Percentiles rank a stretch among this genome's conserved stretches.
These are phyloP conservation scores for Xylariaceae sp. DNA, from an alignment of 2,329 filamentous ascomycete genomes.

Conservation along the genomic window DNA sequence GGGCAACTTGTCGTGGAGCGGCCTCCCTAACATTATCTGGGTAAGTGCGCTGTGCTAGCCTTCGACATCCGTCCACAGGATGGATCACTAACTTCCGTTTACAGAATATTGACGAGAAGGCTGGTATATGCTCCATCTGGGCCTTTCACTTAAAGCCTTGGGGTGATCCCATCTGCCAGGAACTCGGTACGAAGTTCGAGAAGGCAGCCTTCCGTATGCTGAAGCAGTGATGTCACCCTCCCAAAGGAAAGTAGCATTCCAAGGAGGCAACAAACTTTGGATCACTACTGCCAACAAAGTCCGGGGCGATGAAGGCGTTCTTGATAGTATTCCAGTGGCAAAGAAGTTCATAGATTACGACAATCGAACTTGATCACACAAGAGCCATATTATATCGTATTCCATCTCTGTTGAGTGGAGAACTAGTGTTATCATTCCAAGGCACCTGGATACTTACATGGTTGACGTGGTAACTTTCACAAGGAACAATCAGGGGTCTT, in stretches of 20 bases:
- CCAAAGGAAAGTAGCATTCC: neutral
- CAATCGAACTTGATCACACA: no score
- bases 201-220: constrained; percentile 24
- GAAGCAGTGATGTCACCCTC: constrained; percentile 7
- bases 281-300: no score
- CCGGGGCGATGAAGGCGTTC: no score
- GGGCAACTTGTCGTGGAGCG: constrained; percentile 40
- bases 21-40: constrained; percentile 56
- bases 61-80: neutral
- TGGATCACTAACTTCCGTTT: constrained; percentile 23
- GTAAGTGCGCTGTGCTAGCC: constrained; percentile 42
- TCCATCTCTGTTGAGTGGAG: no score
- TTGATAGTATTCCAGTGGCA: no score
- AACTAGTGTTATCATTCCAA: no score
- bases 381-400: no score
- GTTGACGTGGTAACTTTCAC: no score
- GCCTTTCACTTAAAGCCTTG: constrained; percentile 28
- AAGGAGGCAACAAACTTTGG: no score
- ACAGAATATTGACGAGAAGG: constrained; percentile 44
- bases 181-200: constrained; percentile 27
- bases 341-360: neutral
- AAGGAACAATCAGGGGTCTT: no score
- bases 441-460: no score
- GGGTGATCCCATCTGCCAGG: constrained; percentile 18
- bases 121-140: constrained; percentile 45